Evolutionary conservation across 352 stramenopile genomes (phyloP), one percentile per base, ranked within the genome.

Genomic region (Phytophthora pluvialis): DNA sequence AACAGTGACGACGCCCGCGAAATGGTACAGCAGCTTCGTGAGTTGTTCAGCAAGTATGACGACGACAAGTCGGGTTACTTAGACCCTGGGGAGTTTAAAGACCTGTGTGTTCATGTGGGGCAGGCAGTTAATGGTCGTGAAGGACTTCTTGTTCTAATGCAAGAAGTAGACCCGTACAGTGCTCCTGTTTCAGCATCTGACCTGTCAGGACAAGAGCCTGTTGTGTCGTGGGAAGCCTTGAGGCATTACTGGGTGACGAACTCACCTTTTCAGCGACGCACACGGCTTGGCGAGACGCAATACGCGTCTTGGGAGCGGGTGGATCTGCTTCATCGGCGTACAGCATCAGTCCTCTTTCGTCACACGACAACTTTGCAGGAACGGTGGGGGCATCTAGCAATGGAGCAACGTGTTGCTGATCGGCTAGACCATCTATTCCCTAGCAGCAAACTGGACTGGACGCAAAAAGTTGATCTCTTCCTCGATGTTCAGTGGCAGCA

Each of bases 31-130:
- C 71, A 88, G 33, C 70, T 93, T 11, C 73, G 65, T 26, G 62
- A 63, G 11, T 35, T 90, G 2, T 93, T 91, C 58, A 31, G 55
- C 13, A 78, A 80, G 47, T 89, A 81, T 39, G 81, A 91, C 32
- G 83, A 90, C 16, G 80, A 93, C 47, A 62, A 71, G 3, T 81
- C 77, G 2, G 74, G 75, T 0, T 36, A 64, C n/a, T 44, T 93
- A 36, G 80, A 88, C 35, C 45, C 58, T 4, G 59, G 60, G 5
- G 80, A 93, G 62, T 88, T 91, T 40, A 50, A 86, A 21, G 80
- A 90, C 46, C 38, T 91, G 1, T 93, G 83, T 35, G 80, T 90
- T 1, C 76, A 70, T 13, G 58, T 90, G 3, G 78, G 71, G 0
- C 74, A 82, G n/a, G n/a, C 62, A 10, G 18, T 78, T 2, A 71